Percentiles rank a stretch among this genome's conserved stretches.
These are phyloP conservation scores for Daedaleopsis nitida DNA, from an alignment of 768 basidiomycete genomes.

Conservation along the genomic window DNA sequence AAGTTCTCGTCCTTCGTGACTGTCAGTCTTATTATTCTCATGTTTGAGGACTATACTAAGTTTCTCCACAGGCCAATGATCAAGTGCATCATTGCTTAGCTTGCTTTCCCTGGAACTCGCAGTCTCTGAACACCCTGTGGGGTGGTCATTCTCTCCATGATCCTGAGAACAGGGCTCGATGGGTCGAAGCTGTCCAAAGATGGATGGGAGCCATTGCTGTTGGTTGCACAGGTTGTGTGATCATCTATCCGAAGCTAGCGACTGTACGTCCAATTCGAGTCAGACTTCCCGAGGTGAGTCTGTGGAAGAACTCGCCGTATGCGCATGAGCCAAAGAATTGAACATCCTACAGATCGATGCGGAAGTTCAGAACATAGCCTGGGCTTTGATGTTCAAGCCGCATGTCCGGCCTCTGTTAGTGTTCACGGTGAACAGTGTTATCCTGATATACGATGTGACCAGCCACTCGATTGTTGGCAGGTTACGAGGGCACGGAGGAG, in stretches of 20 bases:
- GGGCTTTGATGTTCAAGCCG: constrained; percentile 50
- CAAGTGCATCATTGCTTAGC: constrained; percentile 24
- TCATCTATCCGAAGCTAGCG: constrained; percentile 26
- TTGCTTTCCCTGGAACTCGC: constrained; percentile 29
- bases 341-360: not conserved
- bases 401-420: constrained; percentile 63
- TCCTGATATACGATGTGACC: constrained; percentile 57
- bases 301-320: constrained; percentile 1
- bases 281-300: constrained; percentile 16
- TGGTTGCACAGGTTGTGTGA: constrained; percentile 30
- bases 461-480: constrained; percentile 43
- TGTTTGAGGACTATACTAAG: not conserved
- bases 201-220: constrained; percentile 55
- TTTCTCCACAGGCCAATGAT: not conserved
- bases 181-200: constrained; percentile 47
- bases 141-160: constrained; percentile 32
- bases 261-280: constrained; percentile 7
- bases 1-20: constrained; percentile 5
- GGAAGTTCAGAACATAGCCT: constrained; percentile 39
- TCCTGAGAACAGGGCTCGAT: constrained; percentile 37
- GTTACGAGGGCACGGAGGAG: constrained; percentile 74
- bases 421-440: constrained; percentile 51
- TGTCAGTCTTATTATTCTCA: constrained; percentile 4
- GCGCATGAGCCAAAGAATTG: not conserved
- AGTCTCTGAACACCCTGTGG: constrained; percentile 44